phyloP scores from a whole-genome alignment of 805 yeast species.

The Cyberlindnera lachancei region DNA sequence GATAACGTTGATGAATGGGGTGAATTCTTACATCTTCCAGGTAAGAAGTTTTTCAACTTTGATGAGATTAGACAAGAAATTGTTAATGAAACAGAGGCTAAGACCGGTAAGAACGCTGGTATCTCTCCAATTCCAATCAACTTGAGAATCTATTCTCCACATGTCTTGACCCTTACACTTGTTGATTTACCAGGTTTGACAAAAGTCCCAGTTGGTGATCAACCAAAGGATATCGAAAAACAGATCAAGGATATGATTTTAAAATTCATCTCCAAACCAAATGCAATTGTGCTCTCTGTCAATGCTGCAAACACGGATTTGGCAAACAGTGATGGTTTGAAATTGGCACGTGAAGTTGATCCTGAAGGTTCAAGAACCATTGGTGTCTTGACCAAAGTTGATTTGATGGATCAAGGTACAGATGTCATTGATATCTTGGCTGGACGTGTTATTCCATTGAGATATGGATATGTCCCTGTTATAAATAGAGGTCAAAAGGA shows the following conservation, averaged over 20 bases:
- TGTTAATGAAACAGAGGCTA: conserved; percentile 82
- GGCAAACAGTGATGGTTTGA: conserved; percentile 94
- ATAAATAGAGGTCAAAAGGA: conserved; percentile 96
- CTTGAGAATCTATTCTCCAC: conserved; percentile 87
- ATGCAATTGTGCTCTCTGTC: conserved; percentile 89
- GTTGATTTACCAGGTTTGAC: conserved; percentile 97
- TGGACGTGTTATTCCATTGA: conserved; percentile 89
- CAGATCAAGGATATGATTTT: conserved; percentile 90
- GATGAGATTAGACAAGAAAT: conserved; percentile 86
- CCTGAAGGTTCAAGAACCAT: conserved; percentile 94
- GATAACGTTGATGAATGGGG: conserved; percentile 91
- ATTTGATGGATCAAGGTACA: conserved; percentile 96
- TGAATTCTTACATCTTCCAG: conserved; percentile 89
- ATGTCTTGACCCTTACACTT: conserved; percentile 85
- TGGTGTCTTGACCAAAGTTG: conserved; percentile 94
- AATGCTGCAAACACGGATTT: conserved; percentile 95
- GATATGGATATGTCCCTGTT: conserved; percentile 95
- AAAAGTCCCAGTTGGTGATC: conserved; percentile 98
- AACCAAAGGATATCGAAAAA: conserved; percentile 92
- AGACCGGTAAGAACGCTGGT: conserved; percentile 78
- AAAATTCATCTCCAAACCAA: conserved; percentile 91
- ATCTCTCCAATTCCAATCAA: conserved; percentile 91
- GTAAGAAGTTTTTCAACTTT: conserved; percentile 79
- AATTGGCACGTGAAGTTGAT: conserved; percentile 95
- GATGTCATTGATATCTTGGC: conserved; percentile 94